These are phyloP conservation scores for Cichorium intybus DNA, from an alignment of 140 eudicot species.

Conservation along the genomic window DNA sequence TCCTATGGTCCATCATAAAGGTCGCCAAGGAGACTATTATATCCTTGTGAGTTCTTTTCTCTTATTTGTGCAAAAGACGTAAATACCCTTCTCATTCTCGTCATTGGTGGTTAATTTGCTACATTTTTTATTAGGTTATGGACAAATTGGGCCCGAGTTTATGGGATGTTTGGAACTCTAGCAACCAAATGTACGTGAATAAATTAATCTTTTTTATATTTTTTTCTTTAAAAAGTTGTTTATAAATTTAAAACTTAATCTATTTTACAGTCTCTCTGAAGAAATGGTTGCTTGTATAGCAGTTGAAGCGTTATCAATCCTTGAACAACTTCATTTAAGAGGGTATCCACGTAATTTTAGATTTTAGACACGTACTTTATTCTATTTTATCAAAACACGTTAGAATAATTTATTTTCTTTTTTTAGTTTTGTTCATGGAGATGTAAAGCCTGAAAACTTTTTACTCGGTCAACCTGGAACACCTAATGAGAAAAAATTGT, in stretches of 20 bases:
- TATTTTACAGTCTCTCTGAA: conserved; percentile 42
- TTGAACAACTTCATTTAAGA: conserved; percentile 58
- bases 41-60: conserved; percentile 43
- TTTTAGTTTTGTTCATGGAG: conserved; percentile 63
- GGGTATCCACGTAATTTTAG: conserved; percentile 33
- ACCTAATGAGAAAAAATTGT: conserved; percentile 51
- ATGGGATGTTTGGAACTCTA: conserved; percentile 80
- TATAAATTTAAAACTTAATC: background rate
- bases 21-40: conserved; percentile 68
- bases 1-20: conserved; percentile 69
- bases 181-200: conserved; percentile 45
- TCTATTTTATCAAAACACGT: background rate
- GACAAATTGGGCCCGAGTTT: conserved; percentile 71
- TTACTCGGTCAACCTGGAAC: conserved; percentile 66
- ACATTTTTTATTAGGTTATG: conserved; percentile 43
- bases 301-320: conserved; percentile 57
- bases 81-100: background rate
- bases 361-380: background rate
- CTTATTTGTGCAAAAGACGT: background rate
- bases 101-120: conserved; percentile 5
- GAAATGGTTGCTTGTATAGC: conserved; percentile 81
- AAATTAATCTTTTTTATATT: background rate
- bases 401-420: background rate
- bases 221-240: background rate
- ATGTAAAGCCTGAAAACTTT: conserved; percentile 65